Evolutionary conservation across 371 early-diverging fungal genomes (phyloP), one percentile per base, ranked within the genome.

Genomic region (Rhizopus arrhizus): DNA sequence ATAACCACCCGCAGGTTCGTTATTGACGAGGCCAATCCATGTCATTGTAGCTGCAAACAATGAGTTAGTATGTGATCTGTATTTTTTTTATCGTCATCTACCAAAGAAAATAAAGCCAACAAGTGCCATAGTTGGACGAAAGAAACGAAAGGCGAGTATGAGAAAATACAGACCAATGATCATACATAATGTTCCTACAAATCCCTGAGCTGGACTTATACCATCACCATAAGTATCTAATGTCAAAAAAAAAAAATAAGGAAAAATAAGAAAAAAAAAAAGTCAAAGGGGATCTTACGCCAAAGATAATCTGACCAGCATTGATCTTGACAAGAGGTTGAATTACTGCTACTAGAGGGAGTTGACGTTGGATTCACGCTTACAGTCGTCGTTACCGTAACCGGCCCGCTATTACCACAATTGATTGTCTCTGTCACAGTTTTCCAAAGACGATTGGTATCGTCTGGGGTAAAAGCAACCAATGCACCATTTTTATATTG

Each of bases 21-120:
- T 78, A 62, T 82, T 82, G 15, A 69, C 68, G 36, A 82, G 58
- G 3, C 80, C 80, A 15, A 80, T 73, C 75, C 73, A 82, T 10
- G 78, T 75, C 72, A 80, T 80, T 11, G 70, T 65, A 12, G 73
- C 82, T 81, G 59, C 11, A 38, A 36, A 56, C 49, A 47, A n/a
- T 36, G 13, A 11, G 28, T 42, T 9, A 35, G 38, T 8, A 29
- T 4, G n/a, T 31, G 3, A 22, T 22, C 2, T 22, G 22, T 22
- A 22, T 22, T 22, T 22, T 22, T 22, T 22, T 22, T 22, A n/a
- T 22, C 0, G 2, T 22, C 22, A 22, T 22, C 22, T 72, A 80
- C 80, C 80, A 62, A 78, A 78, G 47, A 80, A 74, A 31, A 82
- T 62, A 52, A 82, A 82, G 3, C 82, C 82, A n/a, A 68, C 64